These are phyloP conservation scores for Thelephora ganbajun DNA, from an alignment of 768 basidiomycete species.

Conservation along the genomic window DNA sequence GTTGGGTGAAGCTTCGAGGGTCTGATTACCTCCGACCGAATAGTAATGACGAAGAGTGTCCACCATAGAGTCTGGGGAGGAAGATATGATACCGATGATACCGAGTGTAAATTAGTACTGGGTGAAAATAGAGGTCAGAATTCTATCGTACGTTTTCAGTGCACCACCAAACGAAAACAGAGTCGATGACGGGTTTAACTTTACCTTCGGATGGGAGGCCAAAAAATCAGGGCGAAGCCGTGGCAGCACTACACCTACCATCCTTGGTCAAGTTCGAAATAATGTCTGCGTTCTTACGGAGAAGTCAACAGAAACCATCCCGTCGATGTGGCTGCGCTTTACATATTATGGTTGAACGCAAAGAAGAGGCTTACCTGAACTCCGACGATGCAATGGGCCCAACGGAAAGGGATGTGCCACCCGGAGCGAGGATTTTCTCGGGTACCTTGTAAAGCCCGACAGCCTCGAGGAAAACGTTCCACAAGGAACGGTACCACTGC, in stretches of 20 bases:
- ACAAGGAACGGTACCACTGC: conserved; percentile 27
- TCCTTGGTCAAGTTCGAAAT: conserved; percentile 21
- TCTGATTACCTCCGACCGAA: no score
- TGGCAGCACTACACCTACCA: conserved; percentile 18
- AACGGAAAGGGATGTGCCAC: conserved; percentile 38
- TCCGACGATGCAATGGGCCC: conserved; percentile 23
- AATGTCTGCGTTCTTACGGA: conserved; percentile 20
- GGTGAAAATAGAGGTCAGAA: conserved; percentile 41
- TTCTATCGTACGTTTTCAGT: conserved; percentile 44
- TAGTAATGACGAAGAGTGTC: no score
- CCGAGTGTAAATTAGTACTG: no score
- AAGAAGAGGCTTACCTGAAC: no score
- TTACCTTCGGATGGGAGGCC: conserved; percentile 22
- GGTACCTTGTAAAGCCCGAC: conserved; percentile 40
- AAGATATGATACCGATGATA: no score
- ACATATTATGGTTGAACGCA: not conserved
- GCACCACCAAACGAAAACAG: conserved; percentile 42
- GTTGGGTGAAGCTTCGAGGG: no score
- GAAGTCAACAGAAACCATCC: conserved; percentile 20
- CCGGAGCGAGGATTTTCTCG: conserved; percentile 35
- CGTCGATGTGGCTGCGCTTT: conserved; percentile 8
- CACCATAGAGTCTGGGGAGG: no score
- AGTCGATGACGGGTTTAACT: conserved; percentile 34
- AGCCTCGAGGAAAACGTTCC: conserved; percentile 44
- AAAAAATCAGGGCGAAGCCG: not conserved